Evolutionary conservation across 225 moss, liverwort and hornwort genomes (phyloP), one percentile per base, ranked within the genome.

Genomic region (Physcomitrellopsis africana): DNA sequence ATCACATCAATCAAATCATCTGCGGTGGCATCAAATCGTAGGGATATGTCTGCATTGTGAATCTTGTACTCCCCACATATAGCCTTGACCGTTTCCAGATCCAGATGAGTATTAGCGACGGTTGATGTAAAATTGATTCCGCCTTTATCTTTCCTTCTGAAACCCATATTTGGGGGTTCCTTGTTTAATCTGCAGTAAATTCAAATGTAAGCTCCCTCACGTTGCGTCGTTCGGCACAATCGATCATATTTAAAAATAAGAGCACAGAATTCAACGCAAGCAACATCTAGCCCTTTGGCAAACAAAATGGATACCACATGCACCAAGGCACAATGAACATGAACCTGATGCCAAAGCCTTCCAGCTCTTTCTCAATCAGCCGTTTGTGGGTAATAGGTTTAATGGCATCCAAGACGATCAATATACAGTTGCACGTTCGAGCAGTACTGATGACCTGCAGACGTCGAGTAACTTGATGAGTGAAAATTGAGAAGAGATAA

Each of bases 381-480:
- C 93, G 87, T 82, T 93, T 93, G 71, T 96, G 93, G 4, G 96
- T 93, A 61, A 96, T 96, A 54, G 96, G 93, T 83, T 93, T 96
- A 74, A 96, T 96, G 43, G 96, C 96, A 83, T 96, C 93, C 64
- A 96, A 70, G 27, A 96, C 96, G 70, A 96, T 96, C 63, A 92
- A 81, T 63, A 96, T 93, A 72, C 93, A 93, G 61, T 96, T 96
- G 81, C 96, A 93, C 0, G 93, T 93, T 72, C 96, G 74, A n/a
- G 96, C 93, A 65, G 93, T 96, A 77, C 92, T 90, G 74, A 96
- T 96, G 27, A 96, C 93, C 86, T 86, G 89, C 77, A 68, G 53
- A 46, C 67, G 58, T n/a, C 3, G 26, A 20, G 18, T 54, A 26
- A 75, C 57, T 20, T 59, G 29, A 19, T 49, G 10, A 59, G 43